phyloP scores from a whole-genome alignment of 495 filamentous ascomycete genomes.

The Penicillium nucicola region DNA sequence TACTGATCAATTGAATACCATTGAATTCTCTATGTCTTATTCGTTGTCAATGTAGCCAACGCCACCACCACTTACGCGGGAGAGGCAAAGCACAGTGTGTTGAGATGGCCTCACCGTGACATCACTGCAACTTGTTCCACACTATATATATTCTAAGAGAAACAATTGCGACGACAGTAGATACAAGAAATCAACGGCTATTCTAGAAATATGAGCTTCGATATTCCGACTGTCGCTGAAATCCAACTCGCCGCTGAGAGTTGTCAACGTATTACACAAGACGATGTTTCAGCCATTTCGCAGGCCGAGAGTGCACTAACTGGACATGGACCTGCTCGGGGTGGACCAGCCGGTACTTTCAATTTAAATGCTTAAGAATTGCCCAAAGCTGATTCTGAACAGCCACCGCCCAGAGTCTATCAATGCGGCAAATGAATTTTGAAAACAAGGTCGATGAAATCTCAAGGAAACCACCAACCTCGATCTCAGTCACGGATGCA shows the following conservation, averaged over 20 bases:
- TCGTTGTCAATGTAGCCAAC: not conserved
- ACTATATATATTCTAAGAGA: constrained; percentile 16
- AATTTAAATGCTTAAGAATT: not conserved
- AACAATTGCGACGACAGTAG: too few relatives aligned
- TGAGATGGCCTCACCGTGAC: constrained; percentile 27
- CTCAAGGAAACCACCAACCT: constrained; percentile 27
- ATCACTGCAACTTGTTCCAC: constrained; percentile 15
- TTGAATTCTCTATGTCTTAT: not conserved
- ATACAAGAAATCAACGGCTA: too few relatives aligned
- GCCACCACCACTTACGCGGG: constrained; percentile 5
- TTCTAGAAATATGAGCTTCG: constrained; percentile 19
- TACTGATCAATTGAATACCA: not conserved
- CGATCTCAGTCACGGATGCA: constrained; percentile 35
- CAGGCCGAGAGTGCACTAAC: constrained; percentile 36
- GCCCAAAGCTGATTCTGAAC: not conserved
- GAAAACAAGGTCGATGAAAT: constrained; percentile 34
- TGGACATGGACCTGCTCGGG: constrained; percentile 51
- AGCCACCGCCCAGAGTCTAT: constrained; percentile 35
- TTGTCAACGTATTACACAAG: constrained; percentile 33
- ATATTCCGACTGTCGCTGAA: constrained; percentile 28
- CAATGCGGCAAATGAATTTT: constrained; percentile 38
- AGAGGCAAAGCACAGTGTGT: constrained; percentile 6
- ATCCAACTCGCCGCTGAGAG: constrained; percentile 33
- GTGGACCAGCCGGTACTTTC: constrained; percentile 49
- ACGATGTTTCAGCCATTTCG: constrained; percentile 32